Evolutionary conservation across 1,139 yeast species (phyloP), one percentile per base, ranked within the genome.

Genomic region (Yamadazyma conglobata): DNA sequence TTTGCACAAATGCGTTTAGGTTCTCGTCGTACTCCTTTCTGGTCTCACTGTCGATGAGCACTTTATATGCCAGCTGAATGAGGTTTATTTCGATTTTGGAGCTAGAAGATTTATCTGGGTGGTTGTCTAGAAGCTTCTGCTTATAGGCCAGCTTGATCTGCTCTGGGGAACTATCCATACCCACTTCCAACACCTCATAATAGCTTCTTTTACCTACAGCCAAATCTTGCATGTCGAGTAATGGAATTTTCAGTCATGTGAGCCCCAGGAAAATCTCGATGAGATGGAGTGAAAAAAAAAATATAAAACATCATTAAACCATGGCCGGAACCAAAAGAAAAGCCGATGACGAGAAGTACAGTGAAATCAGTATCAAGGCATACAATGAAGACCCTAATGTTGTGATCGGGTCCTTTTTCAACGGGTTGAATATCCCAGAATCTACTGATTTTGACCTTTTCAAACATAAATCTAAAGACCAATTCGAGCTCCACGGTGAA

Each of bases 401-500:
- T 7, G 65, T 61, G 15, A 66, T 73, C 14, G 77, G 77, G 5
- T 65, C 77, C 7, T 82, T 85, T 47, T 82, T 87, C 64, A 84
- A 84, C 47, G 95, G 95, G 4, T 65, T 84, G 31, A 59, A 69
- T 13, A 73, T 81, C 9, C 81, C 93, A 20, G 54, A 60, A 10
- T 65, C 71, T 12, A 74, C 85, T 6, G 56, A 60, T 23, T 84
- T 89, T 48, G 77, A 80, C 23, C 60, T 86, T 22, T 85, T 73
- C 56, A 67, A 73, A 49, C 73, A 73, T 47, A 75, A 76, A 47
- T 62, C 62, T 33, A 53, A 60, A 10, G 62, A 65, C 14, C 60
- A 64, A 25, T 60, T 56, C 33, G 56, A 82, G 19, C 48, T 86
- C 30, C 95, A 86, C 51, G 97, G 96, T 23, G 94, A 88, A 55